A percentile compares a stretch with the other conserved stretches of the same genome.
phyloP scores from a whole-genome alignment of 164 flowering plant species.

The Saururus chinensis region DNA sequence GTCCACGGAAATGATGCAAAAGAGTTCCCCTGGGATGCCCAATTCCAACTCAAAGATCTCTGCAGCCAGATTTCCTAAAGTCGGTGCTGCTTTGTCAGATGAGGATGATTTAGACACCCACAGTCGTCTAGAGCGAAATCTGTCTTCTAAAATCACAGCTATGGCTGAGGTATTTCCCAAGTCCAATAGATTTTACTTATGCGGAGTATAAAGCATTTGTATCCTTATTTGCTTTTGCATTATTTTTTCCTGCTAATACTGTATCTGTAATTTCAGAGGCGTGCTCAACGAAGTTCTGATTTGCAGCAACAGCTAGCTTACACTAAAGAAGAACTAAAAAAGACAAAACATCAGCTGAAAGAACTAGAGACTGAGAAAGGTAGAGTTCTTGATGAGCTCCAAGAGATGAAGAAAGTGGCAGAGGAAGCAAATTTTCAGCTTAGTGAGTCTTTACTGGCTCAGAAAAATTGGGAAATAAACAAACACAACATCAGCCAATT shows the following conservation, averaged over 20 bases:
- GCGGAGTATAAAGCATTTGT: neutral
- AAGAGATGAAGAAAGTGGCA: constrained; percentile 31
- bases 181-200: neutral
- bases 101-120: constrained; percentile 1
- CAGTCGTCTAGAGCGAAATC: constrained; percentile 3
- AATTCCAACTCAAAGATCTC: constrained; percentile 2
- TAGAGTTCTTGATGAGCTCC: constrained; percentile 27
- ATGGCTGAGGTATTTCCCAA: constrained; percentile 8
- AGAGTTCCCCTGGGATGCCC: neutral
- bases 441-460: constrained; percentile 18
- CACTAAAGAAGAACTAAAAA: constrained; percentile 27
- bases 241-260: neutral
- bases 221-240: neutral
- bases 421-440: constrained; percentile 25
- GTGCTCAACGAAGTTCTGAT: constrained; percentile 8
- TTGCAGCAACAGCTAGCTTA: constrained; percentile 32
- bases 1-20: neutral
- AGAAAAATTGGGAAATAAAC: constrained; percentile 6
- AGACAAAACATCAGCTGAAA: constrained; percentile 20
- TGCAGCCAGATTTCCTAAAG: constrained; percentile 2
- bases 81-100: neutral
- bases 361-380: constrained; percentile 30
- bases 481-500: constrained; percentile 10
- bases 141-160: constrained; percentile 8
- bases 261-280: constrained; percentile 10